Conservation (phyloP, 1,284 basidiomycete species). For the Entoloma clypeatum region DNA sequence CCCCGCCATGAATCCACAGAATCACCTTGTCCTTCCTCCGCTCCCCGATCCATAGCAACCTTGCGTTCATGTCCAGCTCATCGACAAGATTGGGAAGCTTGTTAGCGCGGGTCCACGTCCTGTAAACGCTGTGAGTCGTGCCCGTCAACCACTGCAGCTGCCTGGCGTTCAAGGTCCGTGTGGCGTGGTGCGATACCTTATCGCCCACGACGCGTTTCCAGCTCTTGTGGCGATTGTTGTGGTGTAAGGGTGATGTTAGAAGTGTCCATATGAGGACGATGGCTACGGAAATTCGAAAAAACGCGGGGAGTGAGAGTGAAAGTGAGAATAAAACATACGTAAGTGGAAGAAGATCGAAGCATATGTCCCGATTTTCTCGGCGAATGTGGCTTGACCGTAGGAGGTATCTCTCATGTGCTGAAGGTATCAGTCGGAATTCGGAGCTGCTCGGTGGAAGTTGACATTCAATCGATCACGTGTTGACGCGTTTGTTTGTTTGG, state of each 20-base stretch:
- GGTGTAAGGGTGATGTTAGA: constrained; percentile 17
- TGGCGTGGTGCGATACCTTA: constrained; percentile 13
- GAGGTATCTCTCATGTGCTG: constrained; percentile 15
- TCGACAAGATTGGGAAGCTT: constrained; percentile 21
- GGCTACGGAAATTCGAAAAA: constrained; percentile 2
- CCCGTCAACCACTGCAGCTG: constrained; percentile 24
- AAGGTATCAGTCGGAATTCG: no score
- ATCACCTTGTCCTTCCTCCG: constrained; percentile 27
- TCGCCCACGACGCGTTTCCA: constrained; percentile 21
- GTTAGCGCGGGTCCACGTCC: constrained; percentile 18
- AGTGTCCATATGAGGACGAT: constrained; percentile 15
- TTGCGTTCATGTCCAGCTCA: constrained; percentile 22
- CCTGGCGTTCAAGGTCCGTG: constrained; percentile 11
- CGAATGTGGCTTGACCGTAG: constrained; percentile 11
- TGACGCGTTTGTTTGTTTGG: no score
- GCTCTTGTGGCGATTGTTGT: constrained; percentile 16
- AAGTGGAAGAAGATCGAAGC: constrained; percentile 9
- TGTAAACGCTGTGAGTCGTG: constrained; percentile 20
- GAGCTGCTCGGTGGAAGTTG: no score
- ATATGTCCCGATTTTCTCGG: constrained; percentile 9
- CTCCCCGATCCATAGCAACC: constrained; percentile 28
- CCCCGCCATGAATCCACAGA: constrained; percentile 31
- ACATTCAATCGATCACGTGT: no score
- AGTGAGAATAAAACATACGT: constrained; percentile 7
- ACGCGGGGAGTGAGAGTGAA: neutral